phyloP scores from a whole-genome alignment of 495 filamentous ascomycete species.

The Penicillium cosmopolitanum region DNA sequence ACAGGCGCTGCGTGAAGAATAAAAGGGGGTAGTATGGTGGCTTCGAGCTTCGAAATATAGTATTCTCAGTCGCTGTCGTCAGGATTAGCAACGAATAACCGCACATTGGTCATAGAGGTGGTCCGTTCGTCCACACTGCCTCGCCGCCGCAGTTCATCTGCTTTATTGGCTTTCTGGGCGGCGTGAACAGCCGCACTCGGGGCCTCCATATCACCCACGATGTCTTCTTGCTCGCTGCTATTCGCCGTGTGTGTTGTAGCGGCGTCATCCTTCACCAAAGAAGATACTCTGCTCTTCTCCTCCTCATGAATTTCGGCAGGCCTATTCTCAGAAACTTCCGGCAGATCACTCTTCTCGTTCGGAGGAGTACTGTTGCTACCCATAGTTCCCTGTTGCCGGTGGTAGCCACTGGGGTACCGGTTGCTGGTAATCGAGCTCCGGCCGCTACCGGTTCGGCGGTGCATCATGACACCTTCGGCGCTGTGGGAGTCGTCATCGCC shows the following conservation, averaged over 20 bases:
- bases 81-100: conserved; percentile 94
- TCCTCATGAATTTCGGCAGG: conserved; percentile 46
- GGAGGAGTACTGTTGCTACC: conserved; percentile 72
- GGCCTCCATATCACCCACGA: conserved; percentile 55
- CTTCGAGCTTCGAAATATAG: no score
- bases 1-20: conserved; percentile 22
- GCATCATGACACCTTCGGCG: conserved; percentile 55
- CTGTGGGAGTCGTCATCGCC: conserved; percentile 71
- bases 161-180: conserved; percentile 68
- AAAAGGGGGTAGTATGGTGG: conserved; percentile 1
- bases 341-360: conserved; percentile 53
- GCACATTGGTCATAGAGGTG: conserved; percentile 78
- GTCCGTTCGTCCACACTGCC: conserved; percentile 95
- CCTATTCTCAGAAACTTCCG: conserved; percentile 57
- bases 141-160: conserved; percentile 76
- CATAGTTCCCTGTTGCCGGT: conserved; percentile 60
- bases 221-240: conserved; percentile 56
- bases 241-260: conserved; percentile 35
- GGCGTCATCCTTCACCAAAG: conserved; percentile 48
- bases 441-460: conserved; percentile 76
- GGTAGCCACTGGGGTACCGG: conserved; percentile 58
- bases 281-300: conserved; percentile 43
- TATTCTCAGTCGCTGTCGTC: conserved; percentile 73
- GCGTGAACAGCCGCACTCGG: conserved; percentile 47
- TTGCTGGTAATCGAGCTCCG: conserved; percentile 77